Conservation (phyloP, 345 rosid genomes). For the Heritiera fomes region DNA sequence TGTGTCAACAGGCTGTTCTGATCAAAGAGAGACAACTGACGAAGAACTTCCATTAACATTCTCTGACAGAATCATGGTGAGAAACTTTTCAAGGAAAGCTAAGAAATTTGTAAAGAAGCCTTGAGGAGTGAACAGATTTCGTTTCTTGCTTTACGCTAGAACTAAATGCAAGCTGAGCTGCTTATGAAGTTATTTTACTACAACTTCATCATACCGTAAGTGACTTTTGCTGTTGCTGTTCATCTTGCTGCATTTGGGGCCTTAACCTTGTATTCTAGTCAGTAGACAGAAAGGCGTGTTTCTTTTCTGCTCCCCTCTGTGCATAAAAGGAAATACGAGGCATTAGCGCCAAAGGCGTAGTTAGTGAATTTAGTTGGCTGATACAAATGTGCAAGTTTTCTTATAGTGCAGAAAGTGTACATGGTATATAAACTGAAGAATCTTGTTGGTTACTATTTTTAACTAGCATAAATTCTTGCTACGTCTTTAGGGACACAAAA, state of each 20-base stretch:
- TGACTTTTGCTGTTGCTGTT: not conserved
- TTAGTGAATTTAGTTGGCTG: not conserved
- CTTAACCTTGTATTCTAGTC: not conserved
- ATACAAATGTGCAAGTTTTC: not conserved
- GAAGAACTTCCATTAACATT: slow-evolving; percentile 87
- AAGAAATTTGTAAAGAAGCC: slow-evolving; percentile 43
- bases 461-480: not conserved
- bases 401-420: not conserved
- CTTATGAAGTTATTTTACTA: not conserved
- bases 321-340: not conserved
- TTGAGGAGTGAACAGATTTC: slow-evolving; percentile 18
- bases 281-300: not conserved
- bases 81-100: slow-evolving; percentile 64
- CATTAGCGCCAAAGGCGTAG: not conserved
- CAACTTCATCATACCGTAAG: not conserved
- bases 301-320: not conserved
- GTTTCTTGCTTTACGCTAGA: not conserved
- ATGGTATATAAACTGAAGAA: slow-evolving; percentile 7
- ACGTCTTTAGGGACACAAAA: not conserved
- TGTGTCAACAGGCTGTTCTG: slow-evolving; percentile 43
- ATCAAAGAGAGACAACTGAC: slow-evolving; percentile 46
- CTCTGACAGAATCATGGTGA: slow-evolving; percentile 45
- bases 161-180: slow-evolving; percentile 4
- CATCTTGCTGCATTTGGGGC: slow-evolving; percentile 3
- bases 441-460: not conserved